A percentile compares a stretch with the other conserved stretches of the same genome.
These are phyloP conservation scores for Fraxinus pennsylvanica DNA, from an alignment of 257 asterid species.

Conservation along the genomic window DNA sequence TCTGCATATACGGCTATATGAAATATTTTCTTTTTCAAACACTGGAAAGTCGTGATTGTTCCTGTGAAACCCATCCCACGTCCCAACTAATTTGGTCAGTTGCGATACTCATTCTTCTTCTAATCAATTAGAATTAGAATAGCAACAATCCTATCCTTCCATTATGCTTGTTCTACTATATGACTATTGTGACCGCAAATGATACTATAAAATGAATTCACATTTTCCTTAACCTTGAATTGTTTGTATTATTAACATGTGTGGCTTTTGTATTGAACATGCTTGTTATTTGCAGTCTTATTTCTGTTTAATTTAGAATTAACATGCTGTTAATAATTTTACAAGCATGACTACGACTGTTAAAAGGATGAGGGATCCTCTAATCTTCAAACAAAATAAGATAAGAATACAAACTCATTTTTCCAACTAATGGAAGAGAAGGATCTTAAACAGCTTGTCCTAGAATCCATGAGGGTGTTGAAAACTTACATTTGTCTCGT, in stretches of 20 bases:
- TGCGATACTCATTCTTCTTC: not conserved
- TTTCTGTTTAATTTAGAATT: no score
- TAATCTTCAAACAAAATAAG: not conserved
- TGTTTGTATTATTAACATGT: no score
- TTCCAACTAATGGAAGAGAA: not conserved
- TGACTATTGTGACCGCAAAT: no score
- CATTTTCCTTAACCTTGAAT: no score
- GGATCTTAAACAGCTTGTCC: not conserved
- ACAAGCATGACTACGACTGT: not conserved
- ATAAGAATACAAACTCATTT: not conserved
- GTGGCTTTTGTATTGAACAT: no score
- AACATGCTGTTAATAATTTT: not conserved
- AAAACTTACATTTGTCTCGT: not conserved
- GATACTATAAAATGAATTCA: no score
- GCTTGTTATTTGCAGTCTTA: no score
- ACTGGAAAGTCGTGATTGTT: not conserved
- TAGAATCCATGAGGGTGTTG: not conserved
- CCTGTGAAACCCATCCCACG: not conserved
- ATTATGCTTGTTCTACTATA: not conserved
- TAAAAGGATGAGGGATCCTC: not conserved
- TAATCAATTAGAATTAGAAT: no score
- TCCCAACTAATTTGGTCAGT: not conserved
- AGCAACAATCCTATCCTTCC: not conserved
- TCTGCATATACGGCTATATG: not conserved
- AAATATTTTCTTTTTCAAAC: not conserved